These are phyloP conservation scores for Stachybotrys echinatus DNA, from an alignment of 2,329 filamentous ascomycete species.

Conservation along the genomic window DNA sequence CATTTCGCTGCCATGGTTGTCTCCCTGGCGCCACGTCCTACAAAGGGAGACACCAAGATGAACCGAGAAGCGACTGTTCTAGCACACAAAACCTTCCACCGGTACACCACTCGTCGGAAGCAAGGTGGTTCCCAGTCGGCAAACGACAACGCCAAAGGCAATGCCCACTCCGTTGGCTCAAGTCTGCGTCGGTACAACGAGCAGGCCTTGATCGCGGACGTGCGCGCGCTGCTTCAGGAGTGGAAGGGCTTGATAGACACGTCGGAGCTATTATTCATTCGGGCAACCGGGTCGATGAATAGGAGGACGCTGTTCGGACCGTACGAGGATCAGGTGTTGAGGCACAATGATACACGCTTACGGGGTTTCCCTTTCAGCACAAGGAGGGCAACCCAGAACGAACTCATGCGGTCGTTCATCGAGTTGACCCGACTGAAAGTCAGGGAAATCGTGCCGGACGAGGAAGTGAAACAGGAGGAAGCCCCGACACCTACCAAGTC, in stretches of 20 bases:
- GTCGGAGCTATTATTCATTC: slow-evolving; percentile 79
- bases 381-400: slow-evolving; percentile 82
- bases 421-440: slow-evolving; percentile 90
- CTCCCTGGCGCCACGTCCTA: slow-evolving; percentile 73
- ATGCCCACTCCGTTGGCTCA: slow-evolving; percentile 89
- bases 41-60: slow-evolving; percentile 63
- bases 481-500: slow-evolving; percentile 16
- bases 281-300: slow-evolving; percentile 84
- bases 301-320: slow-evolving; percentile 82
- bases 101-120: slow-evolving; percentile 93
- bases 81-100: slow-evolving; percentile 95
- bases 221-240: slow-evolving; percentile 71
- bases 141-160: slow-evolving; percentile 89
- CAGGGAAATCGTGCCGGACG: slow-evolving; percentile 65
- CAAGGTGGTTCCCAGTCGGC: slow-evolving; percentile 94
- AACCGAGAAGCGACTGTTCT: slow-evolving; percentile 83
- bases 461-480: slow-evolving; percentile 39
- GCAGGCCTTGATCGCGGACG: slow-evolving; percentile 80
- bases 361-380: slow-evolving; percentile 93
- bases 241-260: slow-evolving; percentile 86
- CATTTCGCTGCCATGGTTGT: slow-evolving; percentile 98
- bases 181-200: slow-evolving; percentile 91
- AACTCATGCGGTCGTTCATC: slow-evolving; percentile 90
- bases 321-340: slow-evolving; percentile 82
- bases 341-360: slow-evolving; percentile 71